Evolutionary conservation across 2,329 filamentous ascomycete genomes (phyloP).

Genomic region (Colletotrichum musae): DNA sequence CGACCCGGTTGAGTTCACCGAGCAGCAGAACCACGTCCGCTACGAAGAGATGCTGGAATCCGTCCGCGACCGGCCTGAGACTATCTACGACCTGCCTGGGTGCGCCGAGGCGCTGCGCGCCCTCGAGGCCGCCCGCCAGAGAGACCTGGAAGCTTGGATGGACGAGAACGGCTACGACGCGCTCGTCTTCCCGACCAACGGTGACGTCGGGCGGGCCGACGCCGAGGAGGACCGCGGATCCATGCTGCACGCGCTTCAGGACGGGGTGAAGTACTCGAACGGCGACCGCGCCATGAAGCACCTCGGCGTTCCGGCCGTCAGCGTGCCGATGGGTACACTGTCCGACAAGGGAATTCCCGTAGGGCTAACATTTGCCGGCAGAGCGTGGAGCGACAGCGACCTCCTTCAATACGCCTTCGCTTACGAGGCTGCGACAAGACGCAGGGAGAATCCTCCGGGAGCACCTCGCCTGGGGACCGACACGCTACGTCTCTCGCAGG

Average conservation of each 20-base stretch:
- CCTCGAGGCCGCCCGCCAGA: conserved; percentile 28
- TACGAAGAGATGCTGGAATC: conserved; percentile 34
- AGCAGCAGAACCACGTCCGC: conserved; percentile 36
- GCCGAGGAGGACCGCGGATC: conserved; percentile 21
- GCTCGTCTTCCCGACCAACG: conserved; percentile 30
- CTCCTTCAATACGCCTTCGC: conserved; percentile 45
- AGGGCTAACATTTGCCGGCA: conserved; percentile 66
- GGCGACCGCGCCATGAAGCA: conserved; percentile 68
- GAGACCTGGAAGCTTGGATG: conserved; percentile 36
- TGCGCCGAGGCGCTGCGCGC: conserved; percentile 24
- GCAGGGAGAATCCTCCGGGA: conserved; percentile 5
- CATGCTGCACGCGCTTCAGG: conserved; percentile 47
- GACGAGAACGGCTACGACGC: conserved; percentile 29
- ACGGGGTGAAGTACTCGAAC: conserved; percentile 68
- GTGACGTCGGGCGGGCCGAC: conserved; percentile 28
- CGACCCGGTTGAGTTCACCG: conserved; percentile 18
- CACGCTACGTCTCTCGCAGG: background rate
- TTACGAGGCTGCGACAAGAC: conserved; percentile 17
- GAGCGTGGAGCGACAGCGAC: conserved; percentile 59
- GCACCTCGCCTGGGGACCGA: background rate
- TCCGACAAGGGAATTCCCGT: conserved; percentile 63
- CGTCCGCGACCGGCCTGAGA: conserved; percentile 9
- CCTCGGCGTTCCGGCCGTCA: conserved; percentile 68
- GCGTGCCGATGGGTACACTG: conserved; percentile 67
- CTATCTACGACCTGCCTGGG: conserved; percentile 14